Evolutionary conservation across 805 yeast species (phyloP), one percentile per base, ranked within the genome.

Genomic region (Candida tammaniensis): DNA sequence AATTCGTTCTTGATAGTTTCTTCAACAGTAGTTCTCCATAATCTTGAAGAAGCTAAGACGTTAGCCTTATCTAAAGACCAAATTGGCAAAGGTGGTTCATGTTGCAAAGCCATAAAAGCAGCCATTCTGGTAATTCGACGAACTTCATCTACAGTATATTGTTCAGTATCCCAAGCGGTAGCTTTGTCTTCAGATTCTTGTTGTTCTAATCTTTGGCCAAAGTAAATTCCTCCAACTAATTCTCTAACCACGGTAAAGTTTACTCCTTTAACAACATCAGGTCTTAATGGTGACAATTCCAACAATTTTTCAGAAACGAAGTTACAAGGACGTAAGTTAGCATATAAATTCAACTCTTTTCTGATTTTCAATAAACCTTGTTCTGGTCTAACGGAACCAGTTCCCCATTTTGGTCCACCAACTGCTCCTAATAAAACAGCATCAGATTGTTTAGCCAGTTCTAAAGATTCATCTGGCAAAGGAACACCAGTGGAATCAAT

Each of bases 321-420:
- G 65, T 82, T 85, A 65, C 98, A 91, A 30, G 98, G 98, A 62
- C 98, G 83, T 63, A 93, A 76, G 64, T 93, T 93, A 39, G 98
- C 98, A 61, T 93, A 93, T 48, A 93, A 71, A 59, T 83, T 85
- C 57, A 93, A 76, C 61, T 88, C 98, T 63, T 93, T 93, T 65
- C 98, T 80, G 61, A 93, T 91, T 68, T 89, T 77, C 46, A 93
- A 74, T 48, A 93, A 74, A 40, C 98, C 98, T 66, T 87, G 98
- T 62, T 93, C 98, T 33, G 98, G 98, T 68, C 98, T 81, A 30
- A 91, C 98, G 9, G 74, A 55, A 32, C 97, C 97, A 17, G 97
- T 86, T 23, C 98, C 98, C 98, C 98, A 93, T 67, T 93, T 93
- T 42, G 98, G 98, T 21, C 98, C 98, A 44, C 98, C 98, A 21